Percentiles rank a stretch among this genome's conserved stretches.
These are phyloP conservation scores for Phialocephala sp. DNA, from an alignment of 2,329 filamentous ascomycete species.

Conservation along the genomic window DNA sequence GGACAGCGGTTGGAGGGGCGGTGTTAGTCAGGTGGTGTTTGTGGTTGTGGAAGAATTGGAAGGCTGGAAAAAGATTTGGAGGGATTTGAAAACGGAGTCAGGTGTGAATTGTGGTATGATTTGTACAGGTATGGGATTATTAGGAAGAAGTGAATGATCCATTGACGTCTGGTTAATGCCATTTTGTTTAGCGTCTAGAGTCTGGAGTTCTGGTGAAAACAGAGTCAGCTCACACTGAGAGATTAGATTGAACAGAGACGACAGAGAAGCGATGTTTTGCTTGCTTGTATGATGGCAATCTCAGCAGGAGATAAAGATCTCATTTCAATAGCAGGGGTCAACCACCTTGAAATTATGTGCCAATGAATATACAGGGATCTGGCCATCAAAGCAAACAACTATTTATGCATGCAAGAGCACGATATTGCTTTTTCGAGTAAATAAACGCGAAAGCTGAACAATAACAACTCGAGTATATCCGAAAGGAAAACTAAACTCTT, in stretches of 20 bases:
- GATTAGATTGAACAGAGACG: not conserved
- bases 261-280: too few species aligned
- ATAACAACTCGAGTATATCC: not conserved
- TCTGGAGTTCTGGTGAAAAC: too few species aligned
- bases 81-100: not conserved
- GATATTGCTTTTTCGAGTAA: not conserved
- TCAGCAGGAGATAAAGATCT: too few species aligned
- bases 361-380: not conserved
- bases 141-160: not conserved
- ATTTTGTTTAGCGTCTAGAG: too few species aligned
- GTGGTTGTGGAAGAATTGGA: slow-evolving; percentile 10
- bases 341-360: not conserved
- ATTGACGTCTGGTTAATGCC: not conserved
- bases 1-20: slow-evolving; percentile 12
- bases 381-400: not conserved
- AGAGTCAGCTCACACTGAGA: too few species aligned
- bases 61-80: slow-evolving; percentile 1
- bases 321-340: too few species aligned
- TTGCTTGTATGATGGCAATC: too few species aligned
- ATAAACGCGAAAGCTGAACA: not conserved
- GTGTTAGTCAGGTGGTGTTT: slow-evolving; percentile 23
- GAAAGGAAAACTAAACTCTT: not conserved
- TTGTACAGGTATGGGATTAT: slow-evolving; percentile 5
- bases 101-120: not conserved
- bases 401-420: not conserved